A percentile compares a stretch with the other conserved stretches of the same genome.
These are phyloP conservation scores for Maudiozyma humilis DNA, from an alignment of 1,139 yeast species.

Conservation along the genomic window DNA sequence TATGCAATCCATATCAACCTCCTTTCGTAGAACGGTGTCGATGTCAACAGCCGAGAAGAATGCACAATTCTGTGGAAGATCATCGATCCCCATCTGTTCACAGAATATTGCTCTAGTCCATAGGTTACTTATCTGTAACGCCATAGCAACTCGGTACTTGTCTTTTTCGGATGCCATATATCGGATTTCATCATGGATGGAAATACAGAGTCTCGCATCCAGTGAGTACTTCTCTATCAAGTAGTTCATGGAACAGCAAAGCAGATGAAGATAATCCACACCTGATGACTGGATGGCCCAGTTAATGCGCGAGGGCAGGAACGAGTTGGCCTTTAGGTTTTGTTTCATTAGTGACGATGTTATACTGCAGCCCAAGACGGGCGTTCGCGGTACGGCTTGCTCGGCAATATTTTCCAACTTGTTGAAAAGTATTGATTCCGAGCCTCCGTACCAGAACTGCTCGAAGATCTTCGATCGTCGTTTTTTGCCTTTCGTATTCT, in stretches of 20 bases:
- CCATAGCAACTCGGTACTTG: slow-evolving; percentile 64
- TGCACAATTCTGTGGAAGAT: slow-evolving; percentile 90
- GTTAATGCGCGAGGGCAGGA: slow-evolving; percentile 83
- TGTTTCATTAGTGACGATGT: slow-evolving; percentile 70
- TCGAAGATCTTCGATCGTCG: slow-evolving; percentile 31
- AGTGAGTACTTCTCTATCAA: slow-evolving; percentile 54
- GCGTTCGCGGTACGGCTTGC: slow-evolving; percentile 77
- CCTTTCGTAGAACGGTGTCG: slow-evolving; percentile 81
- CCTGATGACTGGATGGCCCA: slow-evolving; percentile 99
- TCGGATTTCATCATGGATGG: slow-evolving; percentile 94
- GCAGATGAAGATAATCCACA: slow-evolving; percentile 84
- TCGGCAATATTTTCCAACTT: slow-evolving; percentile 81
- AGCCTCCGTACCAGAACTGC: slow-evolving; percentile 78
- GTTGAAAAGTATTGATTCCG: slow-evolving; percentile 88
- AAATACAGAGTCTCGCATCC: slow-evolving; percentile 72
- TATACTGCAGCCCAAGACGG: slow-evolving; percentile 87
- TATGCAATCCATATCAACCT: slow-evolving; percentile 77
- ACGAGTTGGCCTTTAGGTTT: slow-evolving; percentile 58
- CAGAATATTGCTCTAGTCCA: slow-evolving; percentile 98
- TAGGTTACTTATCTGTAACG: slow-evolving; percentile 78
- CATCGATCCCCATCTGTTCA: slow-evolving; percentile 81
- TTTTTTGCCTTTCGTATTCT: slow-evolving; percentile 70
- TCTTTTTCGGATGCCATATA: slow-evolving; percentile 70
- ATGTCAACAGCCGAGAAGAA: slow-evolving; percentile 92
- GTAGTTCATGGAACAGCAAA: slow-evolving; percentile 84